Base-by-base conservation (phyloP, 371 early-diverging fungal species). In the Circinella umbellata region DNA sequence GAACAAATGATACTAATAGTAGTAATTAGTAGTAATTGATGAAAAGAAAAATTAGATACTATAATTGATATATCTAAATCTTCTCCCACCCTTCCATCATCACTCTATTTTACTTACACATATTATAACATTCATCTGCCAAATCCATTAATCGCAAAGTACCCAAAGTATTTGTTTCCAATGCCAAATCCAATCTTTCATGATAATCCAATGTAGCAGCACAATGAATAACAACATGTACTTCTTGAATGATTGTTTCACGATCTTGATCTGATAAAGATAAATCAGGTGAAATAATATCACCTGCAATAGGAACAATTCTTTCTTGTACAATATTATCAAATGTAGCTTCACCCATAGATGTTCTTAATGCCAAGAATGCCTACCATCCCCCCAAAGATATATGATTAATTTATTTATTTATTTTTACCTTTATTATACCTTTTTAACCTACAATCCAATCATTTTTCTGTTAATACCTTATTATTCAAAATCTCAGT, bases 141-240 rank as follows among this genome's bases (percentile, higher is more conserved):
- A 90, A 72, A 66, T 88, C 90, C 76, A 90, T 84, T 66, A 88
- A 76, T 48, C 87, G 80, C 49, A 87, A 69, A 5, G 90, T 88
- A 0, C 90, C 90, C 27, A 84, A 71, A 0, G 88, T 88, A 68
- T 90, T 90, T 73, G 88, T 84, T 84, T 89, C 89, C 11, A 89
- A 72, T 7, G 88, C 82, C 38, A 85, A 76, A 73, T 87, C 87
- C 53, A 90, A 61, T 37, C 88, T 78, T 69, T 90, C 90, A 61
- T 85, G 84, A 77, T 84, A 85, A 66, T 87, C 86, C 61, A 88
- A 76, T n/a, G 90, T 83, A 42, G 88, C 90, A 53, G 90, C 90
- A 71, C 88, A 88, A 63, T 90, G 88, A 60, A 90, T 86, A 11
- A 90, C 85, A 17, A 87, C 72, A 54, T 84, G 77, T 7, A 84